Percentiles rank a stretch among this genome's conserved stretches.
Evolutionary conservation across 371 early-diverging fungal genomes (phyloP).

Genomic region (Apophysomyces elegans): DNA sequence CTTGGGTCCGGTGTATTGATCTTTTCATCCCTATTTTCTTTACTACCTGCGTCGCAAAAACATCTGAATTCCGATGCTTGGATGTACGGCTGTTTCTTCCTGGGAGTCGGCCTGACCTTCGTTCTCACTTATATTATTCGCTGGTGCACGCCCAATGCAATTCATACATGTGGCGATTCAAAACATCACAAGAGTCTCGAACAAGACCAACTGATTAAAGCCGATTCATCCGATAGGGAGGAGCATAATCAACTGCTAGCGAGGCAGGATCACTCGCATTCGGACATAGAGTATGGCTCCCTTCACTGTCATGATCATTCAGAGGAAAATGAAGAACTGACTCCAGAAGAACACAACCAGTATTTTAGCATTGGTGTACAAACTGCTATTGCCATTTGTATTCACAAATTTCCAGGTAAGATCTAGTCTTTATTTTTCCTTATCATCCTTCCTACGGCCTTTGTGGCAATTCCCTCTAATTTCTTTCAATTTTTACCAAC

Average conservation of each 20-base stretch:
- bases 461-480: too few species aligned
- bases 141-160: constrained; percentile 42
- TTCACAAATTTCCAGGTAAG: constrained; percentile 80
- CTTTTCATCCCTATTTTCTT: constrained; percentile 38
- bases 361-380: constrained; percentile 65
- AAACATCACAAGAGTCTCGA: not conserved
- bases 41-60: constrained; percentile 43
- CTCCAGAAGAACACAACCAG: constrained; percentile 7
- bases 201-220: not conserved
- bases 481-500: not conserved
- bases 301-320: constrained; percentile 5
- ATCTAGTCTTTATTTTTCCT: not conserved
- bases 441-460: not conserved
- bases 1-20: constrained; percentile 49
- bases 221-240: not conserved
- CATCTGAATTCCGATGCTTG: constrained; percentile 25
- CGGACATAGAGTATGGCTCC: constrained; percentile 15
- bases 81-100: constrained; percentile 39
- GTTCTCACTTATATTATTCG: constrained; percentile 37
- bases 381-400: constrained; percentile 78
- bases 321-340: not conserved
- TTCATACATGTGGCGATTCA: constrained; percentile 42
- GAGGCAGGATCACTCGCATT: not conserved
- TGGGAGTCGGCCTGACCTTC: constrained; percentile 37
- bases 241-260: not conserved